Evolutionary conservation across 305 asterid genomes (phyloP).

Genomic region (Fraxinus greggii): DNA sequence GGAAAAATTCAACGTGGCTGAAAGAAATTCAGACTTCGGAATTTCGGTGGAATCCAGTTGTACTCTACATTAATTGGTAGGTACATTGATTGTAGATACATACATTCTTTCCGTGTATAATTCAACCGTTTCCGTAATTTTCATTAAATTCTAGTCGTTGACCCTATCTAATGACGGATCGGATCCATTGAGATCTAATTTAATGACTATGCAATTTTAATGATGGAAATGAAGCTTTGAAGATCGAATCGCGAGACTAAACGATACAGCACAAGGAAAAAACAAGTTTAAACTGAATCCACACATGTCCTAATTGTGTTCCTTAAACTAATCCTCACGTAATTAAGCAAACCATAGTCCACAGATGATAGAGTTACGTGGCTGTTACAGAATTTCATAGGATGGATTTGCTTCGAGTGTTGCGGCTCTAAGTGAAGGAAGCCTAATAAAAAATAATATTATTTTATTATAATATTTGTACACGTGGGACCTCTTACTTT

Average conservation of each 20-base stretch:
- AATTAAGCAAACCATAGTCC: neutral
- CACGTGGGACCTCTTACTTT: slow-evolving; percentile 36
- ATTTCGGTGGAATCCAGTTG: slow-evolving; percentile 40
- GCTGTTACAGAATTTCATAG: neutral
- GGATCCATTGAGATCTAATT: neutral
- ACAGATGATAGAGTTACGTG: neutral
- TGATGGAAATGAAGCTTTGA: neutral
- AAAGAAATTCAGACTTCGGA: neutral
- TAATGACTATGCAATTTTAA: neutral
- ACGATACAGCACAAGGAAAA: neutral
- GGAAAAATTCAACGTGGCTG: neutral
- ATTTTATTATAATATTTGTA: slow-evolving; percentile 9
- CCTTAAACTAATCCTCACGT: neutral
- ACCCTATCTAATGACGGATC: neutral
- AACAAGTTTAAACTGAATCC: neutral
- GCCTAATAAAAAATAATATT: slow-evolving; percentile 16
- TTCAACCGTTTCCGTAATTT: neutral
- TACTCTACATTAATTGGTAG: slow-evolving; percentile 16
- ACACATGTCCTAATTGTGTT: neutral
- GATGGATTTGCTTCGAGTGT: slow-evolving; percentile 29
- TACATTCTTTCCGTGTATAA: slow-evolving; percentile 11
- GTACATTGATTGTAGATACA: slow-evolving; percentile 23
- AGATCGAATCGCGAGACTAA: neutral
- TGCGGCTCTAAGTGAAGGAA: slow-evolving; percentile 45
- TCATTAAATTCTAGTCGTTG: neutral